Base-by-base conservation (phyloP, 768 basidiomycete species). In the Termitomyces sp. region DNA sequence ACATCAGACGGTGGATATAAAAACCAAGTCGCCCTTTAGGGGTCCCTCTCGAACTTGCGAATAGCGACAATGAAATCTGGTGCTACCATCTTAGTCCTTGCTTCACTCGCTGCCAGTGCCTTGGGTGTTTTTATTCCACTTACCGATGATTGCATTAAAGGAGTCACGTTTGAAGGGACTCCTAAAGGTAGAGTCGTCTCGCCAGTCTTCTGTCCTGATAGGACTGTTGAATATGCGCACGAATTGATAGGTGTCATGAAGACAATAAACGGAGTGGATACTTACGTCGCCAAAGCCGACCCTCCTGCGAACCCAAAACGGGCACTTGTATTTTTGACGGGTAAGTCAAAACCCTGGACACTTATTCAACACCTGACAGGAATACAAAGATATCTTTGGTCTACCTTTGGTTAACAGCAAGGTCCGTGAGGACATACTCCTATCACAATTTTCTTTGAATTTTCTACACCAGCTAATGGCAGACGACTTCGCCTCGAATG, bases 401-500 rank as follows among this genome's bases (percentile, higher is more conserved):
- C 31, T 61, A 6, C 55, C 58, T n/a, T 49, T 62, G 50, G 62
- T 61, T 2, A 65, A 65, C 42, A 63, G 58, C 58, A 53, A 61
- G 58, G 64, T 65, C 20, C 46, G 16, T 39, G 18, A 42, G 27
- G 9, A 12, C 30, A 27, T 6, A n/a, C 34, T 59, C 7, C 37
- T 16, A 15, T 39, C 16, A n/a, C 1, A 13, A 30, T 41, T n/a
- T 41, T 6, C 6, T 22, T 1, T 13, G 27, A 15, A 4, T 34
- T 16, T 22, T 5, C 2, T 27, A 15, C 9, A 15, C 24, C 15
- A 65, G 62, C 57, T 65, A 18, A 60, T 65, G 62, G 65, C 57
- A 11, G 65, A 65, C 30, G 65, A 65, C 34, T 65, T 65, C n/a
- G 61, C 64, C 6, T 47, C 59, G n/a, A 65, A 65, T 39, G 65